Base-by-base conservation (phyloP, 768 basidiomycete species). In the Polyporus arcularius region DNA sequence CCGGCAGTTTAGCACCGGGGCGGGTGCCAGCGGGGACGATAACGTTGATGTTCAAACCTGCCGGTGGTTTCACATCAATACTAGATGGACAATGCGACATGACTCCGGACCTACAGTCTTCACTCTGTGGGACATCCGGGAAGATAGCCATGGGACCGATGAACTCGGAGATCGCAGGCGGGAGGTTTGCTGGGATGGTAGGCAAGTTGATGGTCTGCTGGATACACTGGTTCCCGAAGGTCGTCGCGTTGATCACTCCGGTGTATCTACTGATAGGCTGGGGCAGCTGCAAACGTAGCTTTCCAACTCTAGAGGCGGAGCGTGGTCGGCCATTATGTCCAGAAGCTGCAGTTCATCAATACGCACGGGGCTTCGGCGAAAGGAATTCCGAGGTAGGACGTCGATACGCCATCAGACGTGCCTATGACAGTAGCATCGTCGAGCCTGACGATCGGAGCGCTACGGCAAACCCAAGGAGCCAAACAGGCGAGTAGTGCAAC, bases 341-440 rank as follows among this genome's bases (percentile, higher is more conserved):
- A 12, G 8, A 48, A 6, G 18, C 26, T 15, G 38, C 16, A 35
- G 10, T 7, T 21, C 12, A 1, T 41, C 40, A 8, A 32, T n/a
- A 58, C 80, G 62, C 60, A 86, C 85, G 83, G 82, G 26, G 85
- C 80, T 66, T 78, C 62, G 14, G 82, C 84, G 56, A 81, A 86
- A 1, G 84, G 84, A 41, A 86, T 82, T 2, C 84, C 83, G 2
- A 82, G 69, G 65, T 81, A 85, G 74, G 10, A 77, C 68, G 11
- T 73, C 11, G 38, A 65, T 3, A 58, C 59, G 3, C 75, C 75
- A 38, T 68, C 70, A 9, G 68, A 65, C 16, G 60, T 65, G 15
- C 84, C 84, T n/a, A 72, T 72, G 68, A 84, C 76, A 0, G 76
- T 81, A 4, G 74, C 82, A 48, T 72, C 61, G 63, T 80, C 79